Evolutionary conservation across 345 rosid genomes (phyloP), one percentile per base, ranked within the genome.

Genomic region (Arabidopsis thaliana): DNA sequence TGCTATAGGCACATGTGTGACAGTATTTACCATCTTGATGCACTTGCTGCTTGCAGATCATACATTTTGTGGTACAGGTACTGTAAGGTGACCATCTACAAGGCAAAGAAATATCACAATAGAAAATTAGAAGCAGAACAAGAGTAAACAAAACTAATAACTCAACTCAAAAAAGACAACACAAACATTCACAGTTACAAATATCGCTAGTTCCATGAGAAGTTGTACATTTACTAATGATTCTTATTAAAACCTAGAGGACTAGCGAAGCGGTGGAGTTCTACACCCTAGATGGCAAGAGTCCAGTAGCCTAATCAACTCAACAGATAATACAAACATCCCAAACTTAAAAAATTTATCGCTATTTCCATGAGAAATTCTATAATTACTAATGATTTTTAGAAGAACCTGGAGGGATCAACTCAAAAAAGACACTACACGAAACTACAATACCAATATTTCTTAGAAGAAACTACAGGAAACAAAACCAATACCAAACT

Each of bases 11-110:
- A 77, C 99, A 96, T 7, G 98, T 89, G 81, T 96, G 99, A 81
- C 99, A 96, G 56, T 96, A 96, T 82, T 93, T 96, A 76, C 68
- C 98, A 73, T 96, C 91, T 82, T 96, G 99, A 75, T 96, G 99
- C 12, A 89, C 98, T 73, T 96, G 99, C 83, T 96, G 98, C 89
- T 96, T 96, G 88, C 98, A 96, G 51, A 96, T 90, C 55, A 83
- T 82, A 89, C 99, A 96, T 80, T 91, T 91, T 4, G 96, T 89
- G 38, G 84, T 90, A 74, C 83, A 86, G 4, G 98, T 97, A 30
- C 98, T 93, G 53, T 84, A 87, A 48, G 97, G 99, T 58, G 90
- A 78, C 99, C 99, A 96, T 80, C 99, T 96, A 75, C 64, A 82
- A 20, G 42, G 2, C 70, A 53, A 33, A 46, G 20, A 11, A 6